Percentiles rank a stretch among this genome's conserved stretches.
Conservation (phyloP, 768 basidiomycete species). For the Leucosporidium yakuticum region DNA sequence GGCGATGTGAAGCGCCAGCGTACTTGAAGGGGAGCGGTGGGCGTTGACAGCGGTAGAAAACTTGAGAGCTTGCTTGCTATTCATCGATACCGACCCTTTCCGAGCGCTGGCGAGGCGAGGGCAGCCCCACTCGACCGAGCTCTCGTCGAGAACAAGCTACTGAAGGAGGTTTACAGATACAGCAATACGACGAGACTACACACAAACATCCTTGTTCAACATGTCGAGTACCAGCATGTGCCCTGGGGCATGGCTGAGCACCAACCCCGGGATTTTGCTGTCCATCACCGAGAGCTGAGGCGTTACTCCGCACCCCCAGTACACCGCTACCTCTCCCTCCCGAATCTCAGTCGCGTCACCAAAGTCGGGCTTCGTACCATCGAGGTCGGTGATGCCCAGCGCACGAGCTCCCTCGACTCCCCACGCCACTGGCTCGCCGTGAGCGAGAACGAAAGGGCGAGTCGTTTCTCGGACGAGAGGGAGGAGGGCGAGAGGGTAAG, state of each 20-base stretch:
- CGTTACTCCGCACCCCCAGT: constrained; percentile 40
- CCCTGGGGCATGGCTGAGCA: constrained; percentile 1
- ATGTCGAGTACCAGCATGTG: too few relatives aligned
- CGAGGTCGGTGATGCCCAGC: constrained; percentile 35
- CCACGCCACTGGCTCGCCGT: constrained; percentile 40
- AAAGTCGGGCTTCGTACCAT: constrained; percentile 32
- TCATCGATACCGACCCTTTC: too few relatives aligned
- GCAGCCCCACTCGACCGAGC: too few relatives aligned
- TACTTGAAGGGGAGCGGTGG: too few relatives aligned
- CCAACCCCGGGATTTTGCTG: constrained; percentile 23
- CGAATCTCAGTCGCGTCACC: constrained; percentile 34
- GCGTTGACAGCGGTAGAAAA: too few relatives aligned
- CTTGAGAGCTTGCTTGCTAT: too few relatives aligned
- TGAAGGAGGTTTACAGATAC: too few relatives aligned
- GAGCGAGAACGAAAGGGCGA: constrained; percentile 34
- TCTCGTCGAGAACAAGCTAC: too few relatives aligned
- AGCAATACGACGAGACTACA: too few relatives aligned
- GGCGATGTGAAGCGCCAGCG: too few relatives aligned
- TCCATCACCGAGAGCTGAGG: constrained; percentile 38
- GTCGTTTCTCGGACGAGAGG: constrained; percentile 27
- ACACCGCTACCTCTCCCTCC: constrained; percentile 39
- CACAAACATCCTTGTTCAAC: too few relatives aligned
- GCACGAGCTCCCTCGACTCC: constrained; percentile 24
- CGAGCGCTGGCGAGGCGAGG: too few relatives aligned
- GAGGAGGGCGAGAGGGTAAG: background rate